Evolutionary conservation across 495 filamentous ascomycete species (phyloP).

Genomic region (Penicillium paradoxum): DNA sequence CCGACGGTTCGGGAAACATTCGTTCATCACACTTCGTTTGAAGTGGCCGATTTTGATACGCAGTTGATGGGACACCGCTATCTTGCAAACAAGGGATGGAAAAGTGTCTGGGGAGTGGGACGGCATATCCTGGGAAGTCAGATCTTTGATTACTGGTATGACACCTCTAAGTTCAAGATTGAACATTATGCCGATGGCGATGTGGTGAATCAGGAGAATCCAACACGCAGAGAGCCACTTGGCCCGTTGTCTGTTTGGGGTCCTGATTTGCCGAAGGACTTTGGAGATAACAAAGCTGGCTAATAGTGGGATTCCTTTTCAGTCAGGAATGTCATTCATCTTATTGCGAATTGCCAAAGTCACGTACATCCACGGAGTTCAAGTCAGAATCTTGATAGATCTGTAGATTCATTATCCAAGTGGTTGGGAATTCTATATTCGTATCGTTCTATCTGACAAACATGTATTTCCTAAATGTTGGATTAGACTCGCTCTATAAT

Average conservation of each 20-base stretch:
- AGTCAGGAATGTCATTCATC: too few species aligned
- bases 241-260: background rate
- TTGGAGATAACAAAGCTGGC: too few species aligned
- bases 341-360: too few species aligned
- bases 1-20: constrained; percentile 33
- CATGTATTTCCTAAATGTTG: too few species aligned
- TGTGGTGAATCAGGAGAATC: constrained; percentile 7
- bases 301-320: too few species aligned
- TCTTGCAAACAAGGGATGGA: constrained; percentile 58
- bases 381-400: too few species aligned
- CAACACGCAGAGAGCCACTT: background rate
- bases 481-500: too few species aligned
- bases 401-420: too few species aligned
- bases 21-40: constrained; percentile 64
- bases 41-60: constrained; percentile 67
- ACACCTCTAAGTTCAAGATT: constrained; percentile 1
- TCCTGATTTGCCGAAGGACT: background rate
- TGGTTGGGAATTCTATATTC: too few species aligned
- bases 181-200: constrained; percentile 18
- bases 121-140: constrained; percentile 67
- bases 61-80: constrained; percentile 68
- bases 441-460: too few species aligned
- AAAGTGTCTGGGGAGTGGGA: constrained; percentile 65
- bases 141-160: constrained; percentile 73
- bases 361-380: too few species aligned